Conservation (phyloP, 2,329 filamentous ascomycete genomes). For the Paecilomyces formosus region DNA sequence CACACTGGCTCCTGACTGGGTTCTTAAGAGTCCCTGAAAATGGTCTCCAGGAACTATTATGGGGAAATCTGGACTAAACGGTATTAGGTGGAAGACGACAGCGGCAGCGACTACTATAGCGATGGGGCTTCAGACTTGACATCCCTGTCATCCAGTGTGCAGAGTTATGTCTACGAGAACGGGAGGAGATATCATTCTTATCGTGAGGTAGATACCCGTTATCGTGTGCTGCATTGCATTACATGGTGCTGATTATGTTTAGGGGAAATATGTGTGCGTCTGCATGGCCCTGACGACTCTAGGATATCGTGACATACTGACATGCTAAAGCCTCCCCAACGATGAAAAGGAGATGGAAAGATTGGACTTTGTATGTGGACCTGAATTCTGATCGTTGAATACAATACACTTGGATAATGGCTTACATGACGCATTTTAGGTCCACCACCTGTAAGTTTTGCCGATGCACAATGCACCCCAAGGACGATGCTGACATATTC, state of each 20-base stretch:
- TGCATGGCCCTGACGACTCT: background rate
- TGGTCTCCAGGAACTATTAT: background rate
- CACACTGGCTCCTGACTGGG: background rate
- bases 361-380: background rate
- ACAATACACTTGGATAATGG: background rate
- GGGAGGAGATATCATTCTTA: slow-evolving; percentile 1
- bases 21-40: background rate
- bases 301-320: background rate
- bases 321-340: background rate
- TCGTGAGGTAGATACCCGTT: background rate
- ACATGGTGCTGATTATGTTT: background rate
- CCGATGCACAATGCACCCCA: background rate
- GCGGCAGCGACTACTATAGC: background rate
- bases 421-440: background rate
- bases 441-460: background rate
- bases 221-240: background rate
- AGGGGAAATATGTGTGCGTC: background rate
- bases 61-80: background rate
- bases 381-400: background rate
- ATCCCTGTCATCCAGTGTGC: background rate
- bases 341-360: background rate
- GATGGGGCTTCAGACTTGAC: background rate
- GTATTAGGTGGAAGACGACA: background rate
- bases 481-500: slow-evolving; percentile 4
- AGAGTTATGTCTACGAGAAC: slow-evolving; percentile 3